phyloP scores from a whole-genome alignment of 768 basidiomycete genomes.

The Tulasnella sp. region DNA sequence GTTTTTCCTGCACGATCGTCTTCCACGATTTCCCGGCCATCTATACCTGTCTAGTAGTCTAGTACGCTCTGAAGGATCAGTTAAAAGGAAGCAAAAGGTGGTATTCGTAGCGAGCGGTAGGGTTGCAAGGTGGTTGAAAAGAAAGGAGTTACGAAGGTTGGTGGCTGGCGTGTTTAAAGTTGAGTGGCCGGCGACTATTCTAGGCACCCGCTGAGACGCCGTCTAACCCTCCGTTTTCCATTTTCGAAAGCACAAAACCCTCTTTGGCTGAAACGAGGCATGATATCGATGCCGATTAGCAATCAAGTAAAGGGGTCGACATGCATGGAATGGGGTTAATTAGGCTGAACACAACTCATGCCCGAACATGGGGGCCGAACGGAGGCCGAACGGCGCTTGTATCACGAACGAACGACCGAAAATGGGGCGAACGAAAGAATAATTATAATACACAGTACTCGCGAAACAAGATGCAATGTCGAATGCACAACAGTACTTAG shows the following conservation, averaged over 20 bases:
- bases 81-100: neutral
- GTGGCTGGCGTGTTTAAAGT: neutral
- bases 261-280: no score
- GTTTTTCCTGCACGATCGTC: slow-evolving; percentile 21
- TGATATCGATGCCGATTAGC: no score
- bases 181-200: neutral
- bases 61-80: neutral
- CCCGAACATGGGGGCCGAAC: no score
- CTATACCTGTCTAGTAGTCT: neutral
- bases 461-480: no score
- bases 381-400: no score
- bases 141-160: neutral
- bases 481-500: neutral
- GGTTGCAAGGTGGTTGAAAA: neutral
- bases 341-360: no score
- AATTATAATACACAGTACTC: no score
- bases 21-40: slow-evolving; percentile 9
- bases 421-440: no score
- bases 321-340: no score
- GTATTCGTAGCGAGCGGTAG: neutral
- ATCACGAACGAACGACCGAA: no score
- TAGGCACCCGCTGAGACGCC: neutral
- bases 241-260: no score
- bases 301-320: no score
- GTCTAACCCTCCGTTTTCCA: neutral